Conservation (phyloP, 106 monocot species). For the Platanthera zijinensis region DNA sequence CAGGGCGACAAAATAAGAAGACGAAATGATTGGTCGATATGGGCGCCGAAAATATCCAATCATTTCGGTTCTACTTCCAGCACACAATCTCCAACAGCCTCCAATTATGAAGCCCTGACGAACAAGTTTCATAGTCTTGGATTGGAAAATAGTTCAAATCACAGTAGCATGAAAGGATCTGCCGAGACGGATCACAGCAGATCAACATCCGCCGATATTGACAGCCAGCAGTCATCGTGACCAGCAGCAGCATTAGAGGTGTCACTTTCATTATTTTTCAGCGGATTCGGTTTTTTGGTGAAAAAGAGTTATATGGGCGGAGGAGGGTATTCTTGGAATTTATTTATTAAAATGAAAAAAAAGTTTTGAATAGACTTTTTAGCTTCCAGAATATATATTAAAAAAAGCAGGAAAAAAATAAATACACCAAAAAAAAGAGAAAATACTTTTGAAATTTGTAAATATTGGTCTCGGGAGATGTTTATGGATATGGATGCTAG, state of each 20-base stretch:
- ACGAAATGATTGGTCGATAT: constrained; percentile 46
- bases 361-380: neutral
- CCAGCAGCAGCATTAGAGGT: neutral
- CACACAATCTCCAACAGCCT: neutral
- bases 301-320: neutral
- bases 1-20: constrained; percentile 57
- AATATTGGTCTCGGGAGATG: neutral
- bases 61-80: constrained; percentile 7
- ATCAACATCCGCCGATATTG: constrained; percentile 24
- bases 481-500: neutral
- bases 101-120: constrained; percentile 8
- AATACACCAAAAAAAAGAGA: neutral
- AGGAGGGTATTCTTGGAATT: neutral
- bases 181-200: constrained; percentile 22
- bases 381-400: neutral
- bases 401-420: neutral
- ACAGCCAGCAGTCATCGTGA: constrained; percentile 9
- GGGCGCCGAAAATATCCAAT: constrained; percentile 23
- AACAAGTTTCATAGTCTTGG: constrained; percentile 20
- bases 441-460: constrained; percentile 5
- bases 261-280: neutral
- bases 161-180: constrained; percentile 1
- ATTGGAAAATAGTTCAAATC: constrained; percentile 16
- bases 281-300: neutral
- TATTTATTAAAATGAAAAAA: neutral